Conservation (phyloP, 2,329 filamentous ascomycete genomes). For the Exophiala alcalophila region DNA sequence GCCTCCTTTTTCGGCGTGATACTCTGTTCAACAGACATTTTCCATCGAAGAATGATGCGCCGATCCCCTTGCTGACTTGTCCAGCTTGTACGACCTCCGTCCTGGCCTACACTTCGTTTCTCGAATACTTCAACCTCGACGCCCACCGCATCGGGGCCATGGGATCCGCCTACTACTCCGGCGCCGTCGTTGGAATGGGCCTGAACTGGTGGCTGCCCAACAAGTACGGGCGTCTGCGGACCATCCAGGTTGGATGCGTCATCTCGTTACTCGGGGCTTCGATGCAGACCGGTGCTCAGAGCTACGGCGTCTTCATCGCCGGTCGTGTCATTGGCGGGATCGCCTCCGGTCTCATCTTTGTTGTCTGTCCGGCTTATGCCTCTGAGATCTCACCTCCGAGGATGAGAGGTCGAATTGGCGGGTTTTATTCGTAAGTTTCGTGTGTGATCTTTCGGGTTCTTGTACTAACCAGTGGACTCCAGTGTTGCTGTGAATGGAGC, state of each 20-base stretch:
- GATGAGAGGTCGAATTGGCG: slow-evolving; percentile 10
- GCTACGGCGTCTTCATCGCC: slow-evolving; percentile 12
- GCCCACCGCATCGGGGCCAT: slow-evolving; percentile 14
- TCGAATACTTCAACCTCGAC: slow-evolving; percentile 17
- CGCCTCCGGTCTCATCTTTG: slow-evolving; percentile 12
- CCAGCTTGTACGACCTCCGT: slow-evolving; percentile 18
- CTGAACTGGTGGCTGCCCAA: slow-evolving; percentile 14
- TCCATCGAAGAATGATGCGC: too few relatives aligned
- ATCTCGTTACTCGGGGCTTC: slow-evolving; percentile 2
- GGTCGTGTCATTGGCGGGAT: slow-evolving; percentile 14
- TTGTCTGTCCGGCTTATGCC: slow-evolving; percentile 10
- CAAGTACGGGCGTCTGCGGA: slow-evolving; percentile 13
- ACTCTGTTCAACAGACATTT: too few relatives aligned
- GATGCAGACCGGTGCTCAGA: slow-evolving; percentile 16
- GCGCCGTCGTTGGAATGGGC: slow-evolving; percentile 9
- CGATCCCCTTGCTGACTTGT: too few relatives aligned
- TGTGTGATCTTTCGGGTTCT: too few relatives aligned
- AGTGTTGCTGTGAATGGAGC: too few relatives aligned
- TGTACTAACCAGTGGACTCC: too few relatives aligned
- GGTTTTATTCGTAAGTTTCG: slow-evolving; percentile 5
- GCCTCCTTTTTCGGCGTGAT: too few relatives aligned
- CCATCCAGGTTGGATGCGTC: slow-evolving; percentile 11
- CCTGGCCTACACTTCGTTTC: slow-evolving; percentile 15
- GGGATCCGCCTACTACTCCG: slow-evolving; percentile 13
- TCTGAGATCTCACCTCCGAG: slow-evolving; percentile 13